These are phyloP conservation scores for Cadophora luteo-olivacea DNA, from an alignment of 2,329 filamentous ascomycete genomes.

Conservation along the genomic window DNA sequence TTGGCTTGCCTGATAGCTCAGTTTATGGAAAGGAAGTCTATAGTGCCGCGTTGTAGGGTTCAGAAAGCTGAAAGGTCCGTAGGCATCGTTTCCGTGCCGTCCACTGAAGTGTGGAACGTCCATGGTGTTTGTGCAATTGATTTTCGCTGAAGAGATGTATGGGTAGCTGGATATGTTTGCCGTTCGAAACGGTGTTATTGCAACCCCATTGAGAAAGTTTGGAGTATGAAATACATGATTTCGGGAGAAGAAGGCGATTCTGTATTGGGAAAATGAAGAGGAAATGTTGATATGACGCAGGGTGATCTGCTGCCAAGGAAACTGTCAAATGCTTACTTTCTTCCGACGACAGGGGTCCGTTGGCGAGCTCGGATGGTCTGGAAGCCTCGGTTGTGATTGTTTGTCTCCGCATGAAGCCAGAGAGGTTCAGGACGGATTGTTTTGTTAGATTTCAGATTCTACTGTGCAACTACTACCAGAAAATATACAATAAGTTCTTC, in stretches of 20 bases:
- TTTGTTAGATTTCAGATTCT: background rate
- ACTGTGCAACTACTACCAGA: background rate
- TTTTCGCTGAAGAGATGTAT: background rate
- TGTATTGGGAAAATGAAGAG: background rate
- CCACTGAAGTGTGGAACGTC: slow-evolving; percentile 9
- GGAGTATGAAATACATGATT: background rate
- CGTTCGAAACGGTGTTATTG: background rate
- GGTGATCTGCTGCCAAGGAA: slow-evolving; percentile 12
- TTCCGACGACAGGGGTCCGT: background rate
- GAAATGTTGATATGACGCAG: slow-evolving; percentile 14
- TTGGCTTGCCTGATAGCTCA: background rate
- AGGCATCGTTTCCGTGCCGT: slow-evolving; percentile 15
- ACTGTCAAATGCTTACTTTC: slow-evolving; percentile 14
- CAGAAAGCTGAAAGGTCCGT: slow-evolving; percentile 54
- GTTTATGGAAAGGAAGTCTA: slow-evolving; percentile 19
- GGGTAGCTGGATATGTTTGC: too few species aligned
- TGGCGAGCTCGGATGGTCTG: background rate
- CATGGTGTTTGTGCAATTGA: slow-evolving; percentile 12
- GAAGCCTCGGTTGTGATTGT: background rate
- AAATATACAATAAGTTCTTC: background rate
- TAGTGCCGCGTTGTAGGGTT: slow-evolving; percentile 52
- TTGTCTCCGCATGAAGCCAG: too few species aligned
- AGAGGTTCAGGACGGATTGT: background rate
- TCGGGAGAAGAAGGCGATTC: background rate
- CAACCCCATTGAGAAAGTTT: background rate